These are phyloP conservation scores for Kodamaea sp. DNA, from an alignment of 1,139 yeast genomes.

Conservation along the genomic window DNA sequence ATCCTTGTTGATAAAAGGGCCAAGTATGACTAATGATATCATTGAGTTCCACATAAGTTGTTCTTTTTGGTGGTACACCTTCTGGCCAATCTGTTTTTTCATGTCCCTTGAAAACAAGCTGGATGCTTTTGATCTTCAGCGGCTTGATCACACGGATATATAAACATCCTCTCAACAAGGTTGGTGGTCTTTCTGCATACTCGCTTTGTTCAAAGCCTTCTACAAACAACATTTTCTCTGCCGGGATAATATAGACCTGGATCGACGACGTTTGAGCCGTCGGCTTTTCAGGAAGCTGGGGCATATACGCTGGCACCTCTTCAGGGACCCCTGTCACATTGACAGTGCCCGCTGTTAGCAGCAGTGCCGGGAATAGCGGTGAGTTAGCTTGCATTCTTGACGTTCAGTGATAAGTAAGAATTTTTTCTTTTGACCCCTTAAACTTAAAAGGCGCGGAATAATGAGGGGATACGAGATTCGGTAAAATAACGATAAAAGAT, in stretches of 20 bases:
- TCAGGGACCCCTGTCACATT: conserved; percentile 1
- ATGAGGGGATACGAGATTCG: too few relatives aligned
- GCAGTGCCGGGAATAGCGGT: conserved; percentile 34
- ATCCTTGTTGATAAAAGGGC: conserved; percentile 72
- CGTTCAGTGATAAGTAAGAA: neutral
- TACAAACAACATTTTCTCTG: conserved; percentile 75
- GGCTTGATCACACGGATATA: conserved; percentile 71
- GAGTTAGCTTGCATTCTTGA: conserved; percentile 15
- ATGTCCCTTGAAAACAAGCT: conserved; percentile 63
- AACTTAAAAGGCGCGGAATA: too few relatives aligned
- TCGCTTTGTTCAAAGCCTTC: conserved; percentile 77
- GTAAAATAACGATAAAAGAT: too few relatives aligned
- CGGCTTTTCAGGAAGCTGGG: conserved; percentile 51
- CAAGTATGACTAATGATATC: conserved; percentile 78
- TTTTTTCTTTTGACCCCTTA: too few relatives aligned
- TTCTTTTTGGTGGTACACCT: conserved; percentile 89
- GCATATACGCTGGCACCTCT: conserved; percentile 17
- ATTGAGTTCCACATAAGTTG: conserved; percentile 58
- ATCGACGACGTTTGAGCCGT: conserved; percentile 45
- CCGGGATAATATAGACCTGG: conserved; percentile 56
- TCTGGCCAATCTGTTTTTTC: conserved; percentile 97
- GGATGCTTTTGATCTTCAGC: conserved; percentile 67
- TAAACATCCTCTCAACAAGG: conserved; percentile 79
- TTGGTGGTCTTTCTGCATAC: conserved; percentile 68
- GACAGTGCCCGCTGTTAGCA: conserved; percentile 18